Base-by-base conservation (phyloP, 2,329 filamentous ascomycete species). In the Colletotrichum sp. region DNA sequence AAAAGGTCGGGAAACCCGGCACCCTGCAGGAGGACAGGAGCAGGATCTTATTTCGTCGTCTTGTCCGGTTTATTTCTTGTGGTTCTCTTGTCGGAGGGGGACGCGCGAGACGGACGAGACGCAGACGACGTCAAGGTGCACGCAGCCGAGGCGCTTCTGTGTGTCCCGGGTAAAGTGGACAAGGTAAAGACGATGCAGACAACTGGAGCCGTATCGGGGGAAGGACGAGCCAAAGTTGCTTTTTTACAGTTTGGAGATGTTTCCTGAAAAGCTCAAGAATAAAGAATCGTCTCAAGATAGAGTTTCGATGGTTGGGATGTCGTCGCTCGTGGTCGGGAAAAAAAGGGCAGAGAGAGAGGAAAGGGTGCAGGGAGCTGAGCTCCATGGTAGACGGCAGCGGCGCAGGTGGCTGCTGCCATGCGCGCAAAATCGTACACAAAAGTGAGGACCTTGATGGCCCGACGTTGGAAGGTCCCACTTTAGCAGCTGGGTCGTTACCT, bases 391-490 rank as follows among this genome's bases (percentile, higher is more conserved):
- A n/a, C 57, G 18, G n/a, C 15, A 18, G 24, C 18, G 36, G 36
- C 36, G 36, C 36, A 18, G 15, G 36, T 18, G 15, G 57, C 64
- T 32, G 28, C 18, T 15, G 63, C 67, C 55, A 55, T 39, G 34
- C 34, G 65, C 70, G 65, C 64, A 69, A 73, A 65, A 39, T 57
- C 57, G 28, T 26, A 36, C 16, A 30, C 44, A 68, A 64, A 39
- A 28, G 44, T 74, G 71, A 71, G 75, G 55, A 75, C 75, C 75
- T 75, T 75, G 75, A 75, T 76, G 71, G 75, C 75, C 71, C 64
- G 32, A 70, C 36, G 59, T 26, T 21, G 55, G 59, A 62, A 12
- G 18, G 30, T 30, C 36, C 69, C 72, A 64, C 72, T 67, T 52
- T 68, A 21, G 55, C 65, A 68, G 32, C 74, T 69, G n/a, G 68